Evolutionary conservation across 2,329 filamentous ascomycete genomes (phyloP), one percentile per base, ranked within the genome.

Genomic region (Pleomassaria siparia): DNA sequence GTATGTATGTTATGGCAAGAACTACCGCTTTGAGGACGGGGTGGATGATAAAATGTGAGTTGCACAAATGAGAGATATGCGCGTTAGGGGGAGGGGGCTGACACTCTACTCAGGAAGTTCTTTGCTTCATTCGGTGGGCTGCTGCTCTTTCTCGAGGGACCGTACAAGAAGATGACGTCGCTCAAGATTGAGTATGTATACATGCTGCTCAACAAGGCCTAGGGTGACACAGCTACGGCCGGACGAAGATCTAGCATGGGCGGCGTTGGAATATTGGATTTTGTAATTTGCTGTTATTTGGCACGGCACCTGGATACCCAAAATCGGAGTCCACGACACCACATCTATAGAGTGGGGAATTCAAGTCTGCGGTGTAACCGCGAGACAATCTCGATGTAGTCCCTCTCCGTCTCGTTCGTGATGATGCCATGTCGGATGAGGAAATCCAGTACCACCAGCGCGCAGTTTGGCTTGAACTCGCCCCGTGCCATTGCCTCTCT

Each of bases 91-190:
- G 22, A 24, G 9, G 40, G 22, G 13, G 59, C 63, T 72, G 48
- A 73, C 49, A 9, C 16, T 15, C 9, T 52, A 12, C 11, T 56
- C 59, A 97, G 92, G 70, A 95, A 96, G 71, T 89, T 91, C 22
- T 99, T 92, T 73, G 81, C 95, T 60, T 96, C 91, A 1, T 99
- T 96, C 64, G 94, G 94, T 40, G 94, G 94, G 7, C 77, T 99
- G 55, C 75, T 99, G 63, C 86, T 97, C 75, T 90, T 87, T 62
- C 80, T 99, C 46, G 88, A 96, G 64, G 94, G 95, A 5, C 94
- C 94, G 2, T 94, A 95, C 73, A 95, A 94, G 80, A 96, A 96
- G 78, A 83, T 99, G 54, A 95, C 88, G 26, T 88, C 91, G 22
- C 75, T 99, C 66, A 84, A 91, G 62, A 92, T 96, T 64, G 94